phyloP scores from a whole-genome alignment of 352 stramenopile species.

The Plasmopara viticola region DNA sequence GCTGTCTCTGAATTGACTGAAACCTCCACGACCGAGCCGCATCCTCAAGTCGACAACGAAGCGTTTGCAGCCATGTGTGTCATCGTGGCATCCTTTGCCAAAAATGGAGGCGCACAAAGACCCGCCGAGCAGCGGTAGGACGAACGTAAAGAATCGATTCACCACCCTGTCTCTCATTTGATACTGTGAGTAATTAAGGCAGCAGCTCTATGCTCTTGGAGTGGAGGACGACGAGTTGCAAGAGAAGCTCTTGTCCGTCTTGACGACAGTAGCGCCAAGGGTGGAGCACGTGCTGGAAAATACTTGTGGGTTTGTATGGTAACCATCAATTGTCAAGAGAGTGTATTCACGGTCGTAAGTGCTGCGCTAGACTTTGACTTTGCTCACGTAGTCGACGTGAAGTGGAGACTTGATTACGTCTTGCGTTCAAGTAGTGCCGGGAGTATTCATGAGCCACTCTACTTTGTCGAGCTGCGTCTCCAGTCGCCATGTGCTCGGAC shows the following conservation, averaged over 20 bases:
- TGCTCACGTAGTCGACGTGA: constrained; percentile 62
- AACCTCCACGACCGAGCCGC: constrained; percentile 2
- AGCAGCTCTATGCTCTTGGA: constrained; percentile 25
- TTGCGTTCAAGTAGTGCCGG: constrained; percentile 49
- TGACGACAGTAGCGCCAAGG: constrained; percentile 13
- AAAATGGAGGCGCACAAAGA: constrained; percentile 11
- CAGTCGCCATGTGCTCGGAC: constrained; percentile 33
- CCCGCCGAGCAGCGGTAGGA: constrained; percentile 17
- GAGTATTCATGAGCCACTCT: constrained; percentile 47
- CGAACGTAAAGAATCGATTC: neutral
- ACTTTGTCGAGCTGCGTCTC: constrained; percentile 60
- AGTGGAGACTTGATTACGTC: constrained; percentile 69
- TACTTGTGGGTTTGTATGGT: constrained; percentile 18
- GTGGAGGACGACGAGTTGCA: constrained; percentile 26
- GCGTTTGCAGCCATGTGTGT: constrained; percentile 26
- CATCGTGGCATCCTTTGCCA: constrained; percentile 20
- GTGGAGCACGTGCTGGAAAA: constrained; percentile 29
- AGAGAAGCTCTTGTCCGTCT: constrained; percentile 16
- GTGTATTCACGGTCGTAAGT: neutral
- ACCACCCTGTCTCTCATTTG: constrained; percentile 7
- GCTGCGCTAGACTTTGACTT: constrained; percentile 53
- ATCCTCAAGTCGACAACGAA: constrained; percentile 5
- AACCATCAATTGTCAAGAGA: neutral
- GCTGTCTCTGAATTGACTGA: constrained; percentile 20
- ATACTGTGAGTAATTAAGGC: constrained; percentile 15